These are phyloP conservation scores for Salmacisia buchloeana DNA, from an alignment of 1,284 basidiomycete species.

Conservation along the genomic window DNA sequence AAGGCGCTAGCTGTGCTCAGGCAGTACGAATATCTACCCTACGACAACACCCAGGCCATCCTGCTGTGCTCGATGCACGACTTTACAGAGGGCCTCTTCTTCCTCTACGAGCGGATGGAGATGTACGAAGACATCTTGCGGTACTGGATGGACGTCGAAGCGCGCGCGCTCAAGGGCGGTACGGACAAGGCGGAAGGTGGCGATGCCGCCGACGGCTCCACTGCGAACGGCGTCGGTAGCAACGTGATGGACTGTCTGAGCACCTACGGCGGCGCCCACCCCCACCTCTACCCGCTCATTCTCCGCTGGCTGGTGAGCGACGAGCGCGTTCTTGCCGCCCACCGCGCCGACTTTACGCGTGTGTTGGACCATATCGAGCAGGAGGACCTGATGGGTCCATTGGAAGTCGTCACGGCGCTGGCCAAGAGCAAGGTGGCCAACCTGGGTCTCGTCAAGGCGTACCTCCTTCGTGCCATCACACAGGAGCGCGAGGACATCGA, in stretches of 20 bases:
- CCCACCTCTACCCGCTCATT: slow-evolving; percentile 79
- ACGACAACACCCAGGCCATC: slow-evolving; percentile 83
- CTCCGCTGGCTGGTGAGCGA: slow-evolving; percentile 76
- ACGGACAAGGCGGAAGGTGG: slow-evolving; percentile 42
- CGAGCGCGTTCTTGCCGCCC: slow-evolving; percentile 61
- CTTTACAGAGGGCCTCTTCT: slow-evolving; percentile 77
- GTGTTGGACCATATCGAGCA: slow-evolving; percentile 72
- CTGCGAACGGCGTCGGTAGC: slow-evolving; percentile 55
- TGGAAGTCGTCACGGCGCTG: slow-evolving; percentile 80
- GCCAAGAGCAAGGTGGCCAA: slow-evolving; percentile 79
- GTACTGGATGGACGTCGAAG: slow-evolving; percentile 70
- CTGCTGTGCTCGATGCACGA: slow-evolving; percentile 79
- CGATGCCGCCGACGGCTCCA: slow-evolving; percentile 35
- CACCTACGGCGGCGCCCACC: slow-evolving; percentile 67
- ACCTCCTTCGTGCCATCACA: slow-evolving; percentile 72
- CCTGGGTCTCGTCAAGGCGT: slow-evolving; percentile 82
- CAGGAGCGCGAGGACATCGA: slow-evolving; percentile 70
- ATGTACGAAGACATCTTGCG: slow-evolving; percentile 94
- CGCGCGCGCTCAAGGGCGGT: slow-evolving; percentile 50
- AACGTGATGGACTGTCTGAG: slow-evolving; percentile 70
- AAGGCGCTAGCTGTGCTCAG: slow-evolving; percentile 33
- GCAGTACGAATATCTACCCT: slow-evolving; percentile 59
- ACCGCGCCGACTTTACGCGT: slow-evolving; percentile 62
- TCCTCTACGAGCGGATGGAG: slow-evolving; percentile 84
- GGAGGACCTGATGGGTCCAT: slow-evolving; percentile 73